A percentile compares a stretch with the other conserved stretches of the same genome.
Evolutionary conservation across 208 protist species (phyloP).

Genomic region (Trypanosoma caninum): DNA sequence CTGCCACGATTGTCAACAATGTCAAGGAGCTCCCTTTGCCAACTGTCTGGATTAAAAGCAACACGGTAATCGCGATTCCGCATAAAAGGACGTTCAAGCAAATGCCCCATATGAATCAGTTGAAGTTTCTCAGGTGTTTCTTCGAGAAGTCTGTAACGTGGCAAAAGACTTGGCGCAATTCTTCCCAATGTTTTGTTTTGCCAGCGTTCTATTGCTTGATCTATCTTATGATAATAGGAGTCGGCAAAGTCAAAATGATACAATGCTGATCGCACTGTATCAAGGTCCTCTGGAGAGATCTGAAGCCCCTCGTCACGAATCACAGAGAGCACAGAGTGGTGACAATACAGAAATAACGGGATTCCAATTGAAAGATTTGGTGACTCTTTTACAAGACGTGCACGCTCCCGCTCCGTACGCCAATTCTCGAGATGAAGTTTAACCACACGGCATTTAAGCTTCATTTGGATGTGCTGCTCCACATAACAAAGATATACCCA

Average conservation of each 20-base stretch:
- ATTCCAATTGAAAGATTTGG: slow-evolving; percentile 60
- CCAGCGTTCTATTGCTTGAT: slow-evolving; percentile 58
- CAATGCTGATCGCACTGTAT: slow-evolving; percentile 68
- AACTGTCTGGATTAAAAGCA: slow-evolving; percentile 93
- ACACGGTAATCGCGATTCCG: slow-evolving; percentile 80
- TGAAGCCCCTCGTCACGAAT: slow-evolving; percentile 57
- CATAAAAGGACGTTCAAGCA: slow-evolving; percentile 80
- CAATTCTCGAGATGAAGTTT: slow-evolving; percentile 74
- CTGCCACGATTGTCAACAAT: slow-evolving; percentile 90
- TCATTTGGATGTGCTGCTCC: slow-evolving; percentile 70
- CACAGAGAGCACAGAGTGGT: slow-evolving; percentile 67
- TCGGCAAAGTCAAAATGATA: slow-evolving; percentile 72
- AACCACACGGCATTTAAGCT: slow-evolving; percentile 66
- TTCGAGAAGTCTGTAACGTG: slow-evolving; percentile 36
- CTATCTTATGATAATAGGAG: slow-evolving; percentile 74
- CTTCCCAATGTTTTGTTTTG: slow-evolving; percentile 41
- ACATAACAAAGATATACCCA: slow-evolving; percentile 78
- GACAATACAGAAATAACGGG: slow-evolving; percentile 77
- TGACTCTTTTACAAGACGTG: slow-evolving; percentile 47
- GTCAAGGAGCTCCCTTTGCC: slow-evolving; percentile 94
- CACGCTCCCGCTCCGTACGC: slow-evolving; percentile 71
- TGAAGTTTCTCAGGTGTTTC: slow-evolving; percentile 81
- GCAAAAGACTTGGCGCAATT: slow-evolving; percentile 42
- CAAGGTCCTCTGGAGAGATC: slow-evolving; percentile 63
- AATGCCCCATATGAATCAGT: slow-evolving; percentile 88